Conservation (phyloP, 139 green algal species). For the Ettlia oleoabundans region DNA sequence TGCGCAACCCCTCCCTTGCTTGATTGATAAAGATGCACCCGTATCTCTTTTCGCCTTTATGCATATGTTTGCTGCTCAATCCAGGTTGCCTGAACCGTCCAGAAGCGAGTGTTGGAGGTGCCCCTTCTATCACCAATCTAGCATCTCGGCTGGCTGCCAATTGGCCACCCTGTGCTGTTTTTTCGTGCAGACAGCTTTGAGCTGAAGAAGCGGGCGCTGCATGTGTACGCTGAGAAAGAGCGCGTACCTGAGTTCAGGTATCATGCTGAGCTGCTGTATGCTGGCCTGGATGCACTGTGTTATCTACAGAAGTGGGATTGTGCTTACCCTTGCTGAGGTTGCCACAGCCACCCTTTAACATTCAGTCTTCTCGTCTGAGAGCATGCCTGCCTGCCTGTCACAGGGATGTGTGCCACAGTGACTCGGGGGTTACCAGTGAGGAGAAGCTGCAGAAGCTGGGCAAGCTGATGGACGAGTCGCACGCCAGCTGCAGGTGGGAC, state of each 20-base stretch:
- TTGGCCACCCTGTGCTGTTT: too few relatives aligned
- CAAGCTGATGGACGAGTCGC: constrained; percentile 86
- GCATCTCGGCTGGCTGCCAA: too few relatives aligned
- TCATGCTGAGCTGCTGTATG: neutral
- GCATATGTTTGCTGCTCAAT: neutral
- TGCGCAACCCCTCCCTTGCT: neutral
- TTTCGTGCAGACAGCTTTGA: constrained; percentile 69
- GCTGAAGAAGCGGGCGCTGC: constrained; percentile 76
- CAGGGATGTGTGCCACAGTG: constrained; percentile 58
- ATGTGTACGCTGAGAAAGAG: constrained; percentile 86
- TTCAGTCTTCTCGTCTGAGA: too few relatives aligned
- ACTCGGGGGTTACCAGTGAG: constrained; percentile 18
- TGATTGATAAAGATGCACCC: too few relatives aligned
- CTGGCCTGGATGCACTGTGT: neutral
- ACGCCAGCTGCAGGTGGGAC: constrained; percentile 87
- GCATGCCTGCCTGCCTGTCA: neutral
- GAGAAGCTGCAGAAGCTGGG: constrained; percentile 72
- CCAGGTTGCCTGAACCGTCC: too few relatives aligned
- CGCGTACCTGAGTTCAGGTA: constrained; percentile 80
- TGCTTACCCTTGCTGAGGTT: too few relatives aligned
- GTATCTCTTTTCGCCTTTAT: neutral
- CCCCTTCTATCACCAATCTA: too few relatives aligned
- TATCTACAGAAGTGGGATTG: too few relatives aligned
- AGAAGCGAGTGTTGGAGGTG: too few relatives aligned
- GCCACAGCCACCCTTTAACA: neutral